Evolutionary conservation across 768 basidiomycete genomes (phyloP).

Genomic region (Tulasnella calospora): DNA sequence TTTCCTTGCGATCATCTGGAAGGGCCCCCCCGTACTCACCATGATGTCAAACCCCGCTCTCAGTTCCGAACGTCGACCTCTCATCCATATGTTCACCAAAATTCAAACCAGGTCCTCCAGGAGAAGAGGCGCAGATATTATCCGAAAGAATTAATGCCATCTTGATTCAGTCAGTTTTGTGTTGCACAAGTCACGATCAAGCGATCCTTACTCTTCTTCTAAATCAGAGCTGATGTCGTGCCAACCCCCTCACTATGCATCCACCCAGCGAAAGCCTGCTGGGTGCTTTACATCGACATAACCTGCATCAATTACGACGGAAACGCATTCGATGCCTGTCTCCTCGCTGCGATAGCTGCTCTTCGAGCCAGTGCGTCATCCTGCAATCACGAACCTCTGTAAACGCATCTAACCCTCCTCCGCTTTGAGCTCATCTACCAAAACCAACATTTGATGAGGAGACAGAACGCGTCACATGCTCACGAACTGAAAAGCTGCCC

Average conservation of each 20-base stretch:
- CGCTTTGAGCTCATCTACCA: conserved; percentile 56
- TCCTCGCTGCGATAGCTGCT: conserved; percentile 83
- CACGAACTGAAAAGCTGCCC: conserved; percentile 45
- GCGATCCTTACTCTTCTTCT: not conserved
- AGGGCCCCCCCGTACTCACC: not conserved
- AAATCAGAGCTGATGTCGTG: conserved; percentile 57
- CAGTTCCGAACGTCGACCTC: conserved; percentile 93
- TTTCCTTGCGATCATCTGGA: not conserved
- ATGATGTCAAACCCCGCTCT: conserved; percentile 55
- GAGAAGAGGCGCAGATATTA: conserved; percentile 88
- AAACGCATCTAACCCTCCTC: not conserved
- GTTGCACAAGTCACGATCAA: not conserved
- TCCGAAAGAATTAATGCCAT: conserved; percentile 77
- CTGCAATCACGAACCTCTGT: not conserved
- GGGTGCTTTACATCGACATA: conserved; percentile 93
- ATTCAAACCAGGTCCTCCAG: conserved; percentile 93
- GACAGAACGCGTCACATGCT: conserved; percentile 57
- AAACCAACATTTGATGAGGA: conserved; percentile 68
- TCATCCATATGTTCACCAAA: conserved; percentile 87
- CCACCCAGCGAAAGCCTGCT: conserved; percentile 70
- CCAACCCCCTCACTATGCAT: conserved; percentile 71
- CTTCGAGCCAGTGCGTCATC: conserved; percentile 67
- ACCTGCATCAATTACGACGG: conserved; percentile 98
- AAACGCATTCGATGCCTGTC: conserved; percentile 85
- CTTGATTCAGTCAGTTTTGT: conserved; percentile 45